Conservation (phyloP, 2,329 filamentous ascomycete genomes). For the Fusarium sp. region DNA sequence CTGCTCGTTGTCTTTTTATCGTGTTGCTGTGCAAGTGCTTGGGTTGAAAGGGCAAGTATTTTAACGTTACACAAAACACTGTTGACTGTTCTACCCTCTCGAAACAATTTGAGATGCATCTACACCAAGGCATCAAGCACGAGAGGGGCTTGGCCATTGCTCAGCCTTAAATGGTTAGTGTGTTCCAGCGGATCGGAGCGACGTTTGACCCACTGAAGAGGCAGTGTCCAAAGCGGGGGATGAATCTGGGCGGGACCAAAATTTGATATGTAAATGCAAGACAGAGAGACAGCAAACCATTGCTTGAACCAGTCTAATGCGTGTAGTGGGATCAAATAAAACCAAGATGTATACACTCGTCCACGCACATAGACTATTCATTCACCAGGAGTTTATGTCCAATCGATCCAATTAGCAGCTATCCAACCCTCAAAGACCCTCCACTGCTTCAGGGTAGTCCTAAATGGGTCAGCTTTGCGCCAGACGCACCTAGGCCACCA, state of each 20-base stretch:
- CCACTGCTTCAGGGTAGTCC: background rate
- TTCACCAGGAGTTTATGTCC: background rate
- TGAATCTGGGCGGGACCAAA: background rate
- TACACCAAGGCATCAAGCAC: background rate
- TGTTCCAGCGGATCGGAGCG: conserved; percentile 23
- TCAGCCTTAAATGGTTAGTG: conserved; percentile 18
- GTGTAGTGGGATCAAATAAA: background rate
- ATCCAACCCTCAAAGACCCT: background rate
- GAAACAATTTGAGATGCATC: background rate
- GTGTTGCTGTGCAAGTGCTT: background rate
- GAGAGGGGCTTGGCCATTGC: conserved; percentile 15
- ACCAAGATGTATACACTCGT: background rate
- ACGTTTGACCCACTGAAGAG: conserved; percentile 20
- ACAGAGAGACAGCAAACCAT: background rate
- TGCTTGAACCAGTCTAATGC: background rate
- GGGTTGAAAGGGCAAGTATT: background rate
- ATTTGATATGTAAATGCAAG: background rate
- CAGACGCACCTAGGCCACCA: background rate
- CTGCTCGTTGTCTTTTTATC: background rate
- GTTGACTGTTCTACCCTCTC: background rate
- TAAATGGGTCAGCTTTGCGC: background rate
- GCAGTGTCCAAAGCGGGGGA: conserved; percentile 17
- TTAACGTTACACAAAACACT: background rate
- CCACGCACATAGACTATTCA: background rate
- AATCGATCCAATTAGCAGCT: background rate